Evolutionary conservation across 345 rosid genomes (phyloP), one percentile per base, ranked within the genome.

Genomic region (Raphanus sativus): DNA sequence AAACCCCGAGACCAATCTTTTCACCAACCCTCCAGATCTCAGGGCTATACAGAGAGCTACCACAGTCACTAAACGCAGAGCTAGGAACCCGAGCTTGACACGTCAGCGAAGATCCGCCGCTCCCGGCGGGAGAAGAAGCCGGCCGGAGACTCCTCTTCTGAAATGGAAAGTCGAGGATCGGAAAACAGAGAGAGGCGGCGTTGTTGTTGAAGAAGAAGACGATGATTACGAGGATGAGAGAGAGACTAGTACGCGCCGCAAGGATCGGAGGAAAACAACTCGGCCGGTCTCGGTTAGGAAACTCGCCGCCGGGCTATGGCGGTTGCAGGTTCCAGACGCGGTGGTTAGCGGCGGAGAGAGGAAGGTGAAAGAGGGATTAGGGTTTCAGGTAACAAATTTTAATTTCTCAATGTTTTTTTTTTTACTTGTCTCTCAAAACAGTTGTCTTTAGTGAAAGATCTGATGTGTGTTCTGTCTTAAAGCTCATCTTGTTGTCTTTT

Each of bases 271-370:
- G 65, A 74, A 76, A 65, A 64, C 65, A 3, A 79, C 77, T 0
- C 67, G 65, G 2, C 73, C 74, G 0, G 89, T 87, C 2, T 95
- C 99, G 36, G 94, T 90, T 61, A 86, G 99, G 88, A 95, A 87
- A 86, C 89, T 95, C 12, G 97, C 93, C 4, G 93, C 97, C 3
- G 97, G 89, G 1, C 76, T 95, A 16, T 95, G 99, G 99, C 67
- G 97, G 84, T 64, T 95, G 82, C 97, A 89, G 85, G 71, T 87
- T 13, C 80, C 91, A 56, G 91, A 85, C 76, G 52, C 79, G 9
- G 83, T 55, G 61, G 63, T 71, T 0, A 77, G 78, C 61, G 82
- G 83, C 69, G 75, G 74, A 24, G 87, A 77, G 70, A 78, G 85
- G 29, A 81, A 82, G 73, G 36, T 75, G 11, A 77, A 71, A 54